phyloP scores from a whole-genome alignment of 164 flowering plant genomes.

The Vitis riparia region DNA sequence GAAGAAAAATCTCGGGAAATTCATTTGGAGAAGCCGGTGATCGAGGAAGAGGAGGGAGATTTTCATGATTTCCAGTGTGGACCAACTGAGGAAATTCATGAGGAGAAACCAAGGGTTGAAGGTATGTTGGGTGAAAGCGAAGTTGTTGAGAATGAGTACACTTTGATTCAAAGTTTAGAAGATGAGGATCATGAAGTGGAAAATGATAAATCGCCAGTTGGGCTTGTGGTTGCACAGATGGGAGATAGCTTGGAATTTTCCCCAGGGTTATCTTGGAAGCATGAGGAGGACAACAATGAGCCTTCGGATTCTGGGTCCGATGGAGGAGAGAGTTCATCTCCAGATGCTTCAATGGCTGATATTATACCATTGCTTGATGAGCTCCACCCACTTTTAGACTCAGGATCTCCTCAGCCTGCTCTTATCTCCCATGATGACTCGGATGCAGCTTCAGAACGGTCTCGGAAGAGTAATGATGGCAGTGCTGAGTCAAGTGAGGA shows the following conservation, averaged over 20 bases:
- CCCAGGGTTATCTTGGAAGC: constrained; percentile 30
- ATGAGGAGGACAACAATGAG: constrained; percentile 28
- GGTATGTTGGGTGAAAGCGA: constrained; percentile 13
- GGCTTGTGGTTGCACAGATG: constrained; percentile 16
- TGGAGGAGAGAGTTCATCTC: constrained; percentile 79
- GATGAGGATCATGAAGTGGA: constrained; percentile 23
- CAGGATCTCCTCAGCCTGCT: constrained; percentile 47
- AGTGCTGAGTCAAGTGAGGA: constrained; percentile 49
- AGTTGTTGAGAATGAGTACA: constrained; percentile 12
- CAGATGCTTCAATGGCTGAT: constrained; percentile 93
- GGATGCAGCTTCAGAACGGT: constrained; percentile 44
- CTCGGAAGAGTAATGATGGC: constrained; percentile 29
- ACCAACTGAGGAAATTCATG: constrained; percentile 9
- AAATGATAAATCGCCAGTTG: constrained; percentile 18
- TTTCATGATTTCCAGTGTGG: constrained; percentile 20
- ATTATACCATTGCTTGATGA: constrained; percentile 91
- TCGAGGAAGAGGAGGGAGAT: constrained; percentile 22
- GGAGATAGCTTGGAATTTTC: constrained; percentile 21
- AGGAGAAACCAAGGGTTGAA: constrained; percentile 20
- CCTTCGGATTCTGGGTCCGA: constrained; percentile 63
- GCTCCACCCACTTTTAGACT: constrained; percentile 82
- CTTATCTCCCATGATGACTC: constrained; percentile 31
- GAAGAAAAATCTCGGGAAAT: constrained; percentile 26
- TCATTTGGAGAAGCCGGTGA: constrained; percentile 23
- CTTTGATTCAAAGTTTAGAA: constrained; percentile 10